phyloP scores from a whole-genome alignment of 352 stramenopile species.

The Phytophthora europaea region DNA sequence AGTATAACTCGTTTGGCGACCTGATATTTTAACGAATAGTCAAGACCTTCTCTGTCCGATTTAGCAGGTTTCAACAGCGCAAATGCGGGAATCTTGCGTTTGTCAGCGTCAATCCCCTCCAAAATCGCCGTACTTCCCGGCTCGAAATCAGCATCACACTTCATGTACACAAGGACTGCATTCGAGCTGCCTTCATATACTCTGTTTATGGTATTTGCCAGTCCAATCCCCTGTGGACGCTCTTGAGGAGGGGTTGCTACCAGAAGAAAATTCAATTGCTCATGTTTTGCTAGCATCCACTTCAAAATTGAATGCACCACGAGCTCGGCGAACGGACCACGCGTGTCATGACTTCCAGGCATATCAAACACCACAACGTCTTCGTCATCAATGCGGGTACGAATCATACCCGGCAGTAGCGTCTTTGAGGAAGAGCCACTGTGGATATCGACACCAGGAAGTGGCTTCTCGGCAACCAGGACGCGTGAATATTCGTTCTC shows the following conservation, averaged over 20 bases:
- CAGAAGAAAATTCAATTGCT: constrained; percentile 11
- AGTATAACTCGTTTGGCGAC: neutral
- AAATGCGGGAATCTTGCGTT: constrained; percentile 5
- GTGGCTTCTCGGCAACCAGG: constrained; percentile 10
- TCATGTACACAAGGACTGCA: constrained; percentile 16
- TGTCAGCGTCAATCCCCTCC: constrained; percentile 1
- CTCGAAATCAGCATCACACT: constrained; percentile 19
- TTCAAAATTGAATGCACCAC: constrained; percentile 17
- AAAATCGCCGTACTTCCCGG: neutral
- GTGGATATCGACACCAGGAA: constrained; percentile 19
- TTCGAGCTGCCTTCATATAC: neutral
- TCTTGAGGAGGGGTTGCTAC: constrained; percentile 21
- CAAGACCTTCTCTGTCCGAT: neutral
- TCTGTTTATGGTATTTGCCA: constrained; percentile 5
- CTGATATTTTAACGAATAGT: constrained; percentile 5
- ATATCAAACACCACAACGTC: constrained; percentile 17
- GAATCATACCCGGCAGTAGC: constrained; percentile 9
- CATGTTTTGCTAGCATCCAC: constrained; percentile 20
- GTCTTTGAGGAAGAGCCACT: constrained; percentile 14
- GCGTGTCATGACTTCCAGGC: constrained; percentile 23
- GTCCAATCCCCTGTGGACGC: constrained; percentile 1
- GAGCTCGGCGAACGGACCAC: constrained; percentile 28
- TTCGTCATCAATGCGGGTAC: neutral
- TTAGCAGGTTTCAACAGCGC: constrained; percentile 5
- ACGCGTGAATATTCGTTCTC: constrained; percentile 18